Conservation (phyloP, 805 yeast genomes). For the Metschnikowia cubensis region DNA sequence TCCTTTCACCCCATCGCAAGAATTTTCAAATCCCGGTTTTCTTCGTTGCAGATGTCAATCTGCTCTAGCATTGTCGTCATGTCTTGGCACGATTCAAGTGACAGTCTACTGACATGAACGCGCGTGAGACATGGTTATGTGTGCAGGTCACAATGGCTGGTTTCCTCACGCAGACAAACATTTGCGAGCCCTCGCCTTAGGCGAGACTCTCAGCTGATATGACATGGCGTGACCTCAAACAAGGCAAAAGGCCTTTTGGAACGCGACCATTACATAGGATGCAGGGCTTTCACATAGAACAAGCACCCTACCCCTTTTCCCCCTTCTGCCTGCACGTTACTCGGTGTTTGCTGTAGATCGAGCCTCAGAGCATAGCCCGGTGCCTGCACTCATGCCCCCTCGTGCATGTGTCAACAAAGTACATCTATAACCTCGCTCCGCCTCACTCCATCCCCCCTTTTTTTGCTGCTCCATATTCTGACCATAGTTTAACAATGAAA, state of each 20-base stretch:
- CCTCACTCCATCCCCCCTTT: not conserved
- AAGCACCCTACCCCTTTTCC: no score
- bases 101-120: not conserved
- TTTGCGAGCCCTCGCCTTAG: not conserved
- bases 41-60: no score
- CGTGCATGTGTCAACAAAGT: not conserved
- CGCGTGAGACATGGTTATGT: not conserved
- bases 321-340: not conserved
- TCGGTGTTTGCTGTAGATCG: not conserved
- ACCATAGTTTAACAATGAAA: not conserved
- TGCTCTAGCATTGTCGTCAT: not conserved
- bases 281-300: no score
- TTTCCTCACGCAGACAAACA: not conserved
- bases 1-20: no score
- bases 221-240: not conserved
- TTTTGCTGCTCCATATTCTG: not conserved
- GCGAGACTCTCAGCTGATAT: not conserved
- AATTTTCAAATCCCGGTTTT: no score
- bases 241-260: no score
- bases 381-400: not conserved
- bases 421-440: not conserved
- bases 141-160: not conserved
- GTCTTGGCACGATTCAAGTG: not conserved
- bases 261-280: no score
- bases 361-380: not conserved